A percentile compares a stretch with the other conserved stretches of the same genome.
phyloP scores from a whole-genome alignment of 2,329 filamentous ascomycete genomes.

The Neopestalotiopsis clavispora region DNA sequence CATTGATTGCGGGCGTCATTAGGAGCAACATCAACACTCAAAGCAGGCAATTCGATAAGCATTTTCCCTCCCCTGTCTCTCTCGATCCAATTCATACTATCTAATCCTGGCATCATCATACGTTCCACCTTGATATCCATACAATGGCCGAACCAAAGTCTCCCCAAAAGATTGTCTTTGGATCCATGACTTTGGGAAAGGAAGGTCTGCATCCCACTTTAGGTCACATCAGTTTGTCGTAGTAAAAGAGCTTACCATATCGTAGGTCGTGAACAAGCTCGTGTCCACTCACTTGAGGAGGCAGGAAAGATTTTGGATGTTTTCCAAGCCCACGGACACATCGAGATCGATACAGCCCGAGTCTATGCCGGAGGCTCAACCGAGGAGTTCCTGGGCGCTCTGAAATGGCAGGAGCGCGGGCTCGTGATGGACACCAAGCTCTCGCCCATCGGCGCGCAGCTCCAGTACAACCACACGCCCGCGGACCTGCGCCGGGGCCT shows the following conservation, averaged over 20 bases:
- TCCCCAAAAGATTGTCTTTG: conserved; percentile 10
- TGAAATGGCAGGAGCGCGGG: conserved; percentile 17
- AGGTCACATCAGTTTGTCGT: no score
- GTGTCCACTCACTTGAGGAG: conserved; percentile 2
- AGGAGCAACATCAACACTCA: neutral
- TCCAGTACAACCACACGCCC: conserved; percentile 3
- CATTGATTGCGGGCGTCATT: neutral
- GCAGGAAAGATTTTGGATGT: conserved; percentile 8
- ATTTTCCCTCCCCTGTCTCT: no score
- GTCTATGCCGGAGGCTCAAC: conserved; percentile 26
- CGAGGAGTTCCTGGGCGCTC: conserved; percentile 26
- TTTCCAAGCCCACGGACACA: conserved; percentile 8
- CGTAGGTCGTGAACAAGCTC: conserved; percentile 10
- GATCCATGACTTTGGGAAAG: conserved; percentile 14
- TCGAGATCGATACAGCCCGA: conserved; percentile 27
- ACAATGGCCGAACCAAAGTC: conserved; percentile 14
- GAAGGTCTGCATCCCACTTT: neutral
- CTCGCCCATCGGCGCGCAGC: conserved; percentile 11
- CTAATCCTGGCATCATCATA: neutral
- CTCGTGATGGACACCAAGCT: conserved; percentile 32
- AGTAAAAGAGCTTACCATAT: neutral
- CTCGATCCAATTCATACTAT: no score
- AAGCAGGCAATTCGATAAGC: neutral
- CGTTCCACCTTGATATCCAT: neutral
- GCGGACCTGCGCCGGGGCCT: conserved; percentile 14